Percentiles rank a stretch among this genome's conserved stretches.
Evolutionary conservation across 1,284 basidiomycete genomes (phyloP).

Genomic region (Heterobasidion occidentale): DNA sequence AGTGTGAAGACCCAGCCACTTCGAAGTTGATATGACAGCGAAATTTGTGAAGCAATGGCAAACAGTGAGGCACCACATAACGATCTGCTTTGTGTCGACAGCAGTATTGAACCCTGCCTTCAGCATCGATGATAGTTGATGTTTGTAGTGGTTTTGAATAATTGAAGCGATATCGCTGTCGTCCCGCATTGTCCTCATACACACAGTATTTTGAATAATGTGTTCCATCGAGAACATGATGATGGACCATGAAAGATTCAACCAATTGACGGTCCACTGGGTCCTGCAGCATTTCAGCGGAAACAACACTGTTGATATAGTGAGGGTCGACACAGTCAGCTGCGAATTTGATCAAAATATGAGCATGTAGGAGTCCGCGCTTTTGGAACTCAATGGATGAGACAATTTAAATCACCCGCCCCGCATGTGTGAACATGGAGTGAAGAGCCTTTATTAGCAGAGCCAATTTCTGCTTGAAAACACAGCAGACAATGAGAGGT

Average conservation of each 20-base stretch:
- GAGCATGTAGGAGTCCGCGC: constrained; percentile 28
- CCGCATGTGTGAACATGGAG: constrained; percentile 17
- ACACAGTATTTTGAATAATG: constrained; percentile 12
- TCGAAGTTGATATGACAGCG: constrained; percentile 31
- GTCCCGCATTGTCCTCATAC: constrained; percentile 1
- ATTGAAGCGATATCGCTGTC: constrained; percentile 19
- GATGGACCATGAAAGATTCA: constrained; percentile 22
- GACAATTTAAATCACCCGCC: constrained; percentile 17
- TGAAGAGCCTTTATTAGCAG: constrained; percentile 16
- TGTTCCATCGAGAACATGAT: constrained; percentile 13
- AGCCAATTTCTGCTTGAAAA: constrained; percentile 23
- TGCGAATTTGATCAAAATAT: constrained; percentile 25
- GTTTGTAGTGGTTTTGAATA: constrained; percentile 20
- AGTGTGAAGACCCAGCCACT: constrained; percentile 19
- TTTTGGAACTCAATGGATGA: constrained; percentile 32
- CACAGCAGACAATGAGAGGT: constrained; percentile 25
- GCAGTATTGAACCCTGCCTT: constrained; percentile 20
- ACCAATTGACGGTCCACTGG: constrained; percentile 16
- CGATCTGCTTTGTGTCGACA: constrained; percentile 16
- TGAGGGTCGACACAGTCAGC: constrained; percentile 8
- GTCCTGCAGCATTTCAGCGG: constrained; percentile 22
- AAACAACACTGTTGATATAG: constrained; percentile 23
- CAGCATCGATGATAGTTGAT: constrained; percentile 14
- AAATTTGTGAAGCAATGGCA: constrained; percentile 18
- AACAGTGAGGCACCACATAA: constrained; percentile 25